Base-by-base conservation (phyloP, 225 moss, liverwort and hornwort genomes). In the Straminergon stramineum region DNA sequence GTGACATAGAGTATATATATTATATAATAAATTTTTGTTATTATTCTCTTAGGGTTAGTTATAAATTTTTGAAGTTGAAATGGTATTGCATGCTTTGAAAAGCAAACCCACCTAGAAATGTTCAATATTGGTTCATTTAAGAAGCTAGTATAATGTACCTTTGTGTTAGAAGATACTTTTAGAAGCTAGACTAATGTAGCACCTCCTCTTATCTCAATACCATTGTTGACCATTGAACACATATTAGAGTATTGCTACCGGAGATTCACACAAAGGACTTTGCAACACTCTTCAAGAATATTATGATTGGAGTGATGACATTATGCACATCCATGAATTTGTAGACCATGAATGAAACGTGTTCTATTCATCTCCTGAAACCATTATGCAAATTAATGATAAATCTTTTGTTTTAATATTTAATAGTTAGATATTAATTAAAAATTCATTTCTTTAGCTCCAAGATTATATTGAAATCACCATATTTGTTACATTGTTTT, bases 381-480 rank as follows among this genome's bases (percentile, higher is more conserved):
- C 0, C 12, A 2, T 55, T 5, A 14, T 9, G 35, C 22, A 77
- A 55, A 14, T 35, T 53, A 14, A 9, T 1, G 6, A 37, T 37
- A 9, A 1, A 55, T 78, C 1, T 37, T 79, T 24, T 78, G 23
- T 15, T 26, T 56, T n/a, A 24, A 39, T 12, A 39, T 80, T 39
- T 37, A 9, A 23, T n/a, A 57, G 0, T 17, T 57, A 37, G 9
- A 0, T 15, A 23, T 21, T 15, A 55, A 8, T 53, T 77, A 34
- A 53, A 13, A 21, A 34, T 53, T 77, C 4, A 5, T 35, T 34
- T 0, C 0, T 2, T 77, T 12, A 32, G 3, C 6, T 78, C 15
- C 9, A 55, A 56, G 55, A 24, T 13, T 26, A 16, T 37, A n/a
- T 24, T 57, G 4, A 79, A 35, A 57, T n/a, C 10, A n/a, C 1